Conservation (phyloP, 2,329 filamentous ascomycete genomes). For the Sporothrix dimorphospora region DNA sequence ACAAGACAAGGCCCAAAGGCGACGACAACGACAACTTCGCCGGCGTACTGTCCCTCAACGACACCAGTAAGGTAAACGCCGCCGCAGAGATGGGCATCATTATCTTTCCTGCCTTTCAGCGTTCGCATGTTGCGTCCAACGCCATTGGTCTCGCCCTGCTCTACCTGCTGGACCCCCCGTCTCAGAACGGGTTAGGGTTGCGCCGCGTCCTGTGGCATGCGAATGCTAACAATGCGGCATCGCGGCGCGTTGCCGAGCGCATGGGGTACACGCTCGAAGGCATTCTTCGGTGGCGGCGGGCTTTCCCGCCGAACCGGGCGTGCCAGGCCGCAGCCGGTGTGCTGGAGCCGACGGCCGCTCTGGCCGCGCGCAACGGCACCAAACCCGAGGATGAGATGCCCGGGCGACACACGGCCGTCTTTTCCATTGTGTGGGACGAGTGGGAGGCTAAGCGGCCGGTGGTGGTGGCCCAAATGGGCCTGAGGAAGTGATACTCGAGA, state of each 20-base stretch:
- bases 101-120: slow-evolving; percentile 25
- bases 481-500: not conserved
- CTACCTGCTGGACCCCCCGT: slow-evolving; percentile 24
- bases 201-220: slow-evolving; percentile 24
- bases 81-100: slow-evolving; percentile 21
- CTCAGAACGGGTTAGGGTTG: slow-evolving; percentile 9
- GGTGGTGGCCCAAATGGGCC: slow-evolving; percentile 22
- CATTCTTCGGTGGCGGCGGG: slow-evolving; percentile 16
- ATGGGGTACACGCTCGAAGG: slow-evolving; percentile 28
- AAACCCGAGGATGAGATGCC: slow-evolving; percentile 3
- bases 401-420: slow-evolving; percentile 27
- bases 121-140: slow-evolving; percentile 24
- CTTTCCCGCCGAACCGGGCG: not conserved
- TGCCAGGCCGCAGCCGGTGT: not conserved
- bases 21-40: not conserved
- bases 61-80: not conserved
- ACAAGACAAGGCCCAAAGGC: not conserved
- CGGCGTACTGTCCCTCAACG: slow-evolving; percentile 4
- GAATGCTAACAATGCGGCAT: slow-evolving; percentile 15
- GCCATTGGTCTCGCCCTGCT: slow-evolving; percentile 19
- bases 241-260: slow-evolving; percentile 7
- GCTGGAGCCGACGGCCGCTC: not conserved
- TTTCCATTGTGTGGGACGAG: slow-evolving; percentile 31
- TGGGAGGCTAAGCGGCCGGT: slow-evolving; percentile 28
- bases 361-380: slow-evolving; percentile 14